These are phyloP conservation scores for Starmera quercuum DNA, from an alignment of 805 yeast species.

Conservation along the genomic window DNA sequence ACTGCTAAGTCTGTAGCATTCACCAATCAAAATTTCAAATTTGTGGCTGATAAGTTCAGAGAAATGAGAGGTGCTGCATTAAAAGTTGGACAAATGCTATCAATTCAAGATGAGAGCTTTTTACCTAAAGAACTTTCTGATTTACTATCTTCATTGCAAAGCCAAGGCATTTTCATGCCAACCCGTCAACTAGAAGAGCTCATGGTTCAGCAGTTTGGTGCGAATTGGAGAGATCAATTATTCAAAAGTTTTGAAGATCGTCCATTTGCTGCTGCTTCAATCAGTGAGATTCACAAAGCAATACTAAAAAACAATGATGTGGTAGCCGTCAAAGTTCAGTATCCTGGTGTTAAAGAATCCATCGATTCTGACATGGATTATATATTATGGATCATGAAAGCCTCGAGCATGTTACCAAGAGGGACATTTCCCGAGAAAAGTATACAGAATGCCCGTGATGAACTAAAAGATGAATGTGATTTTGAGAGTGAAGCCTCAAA, in stretches of 20 bases:
- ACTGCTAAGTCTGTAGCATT: conserved; percentile 53
- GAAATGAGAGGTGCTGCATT: conserved; percentile 99
- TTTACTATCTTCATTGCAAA: conserved; percentile 78
- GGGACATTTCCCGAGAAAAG: conserved; percentile 90
- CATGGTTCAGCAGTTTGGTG: conserved; percentile 67
- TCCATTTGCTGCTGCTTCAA: conserved; percentile 96
- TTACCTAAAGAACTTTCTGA: conserved; percentile 81
- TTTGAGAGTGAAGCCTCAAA: conserved; percentile 83
- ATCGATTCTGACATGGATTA: conserved; percentile 93
- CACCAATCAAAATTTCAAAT: conserved; percentile 76
- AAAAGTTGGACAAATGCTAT: conserved; percentile 93
- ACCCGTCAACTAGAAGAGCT: conserved; percentile 77
- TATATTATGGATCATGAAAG: conserved; percentile 71
- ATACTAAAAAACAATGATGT: conserved; percentile 54
- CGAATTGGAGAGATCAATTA: conserved; percentile 59
- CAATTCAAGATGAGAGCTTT: conserved; percentile 85
- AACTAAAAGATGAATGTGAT: conserved; percentile 97
- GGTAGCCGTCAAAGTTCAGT: conserved; percentile 93
- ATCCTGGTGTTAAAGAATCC: conserved; percentile 92
- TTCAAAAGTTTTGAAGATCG: conserved; percentile 74
- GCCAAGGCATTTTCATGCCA: conserved; percentile 96
- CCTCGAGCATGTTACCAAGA: conserved; percentile 79
- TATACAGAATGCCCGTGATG: conserved; percentile 86
- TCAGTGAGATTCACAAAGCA: conserved; percentile 93
- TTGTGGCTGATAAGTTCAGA: conserved; percentile 80